Evolutionary conservation across 164 flowering plant species (phyloP).

Genomic region (Kalanchoe fedtschenkoi): DNA sequence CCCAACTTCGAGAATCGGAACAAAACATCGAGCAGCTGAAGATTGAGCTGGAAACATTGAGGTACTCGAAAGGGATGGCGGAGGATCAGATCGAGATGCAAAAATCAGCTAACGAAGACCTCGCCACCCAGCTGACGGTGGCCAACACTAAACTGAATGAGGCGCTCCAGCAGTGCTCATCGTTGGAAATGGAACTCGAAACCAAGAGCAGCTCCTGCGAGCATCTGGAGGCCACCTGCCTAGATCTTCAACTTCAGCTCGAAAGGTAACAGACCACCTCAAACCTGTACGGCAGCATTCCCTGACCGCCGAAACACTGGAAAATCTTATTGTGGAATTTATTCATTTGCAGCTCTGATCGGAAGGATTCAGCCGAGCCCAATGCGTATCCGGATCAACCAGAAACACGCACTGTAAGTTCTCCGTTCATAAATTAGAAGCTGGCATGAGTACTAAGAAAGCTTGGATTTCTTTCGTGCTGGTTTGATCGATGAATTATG

Average conservation of each 20-base stretch:
- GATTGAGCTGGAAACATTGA: slow-evolving; percentile 29
- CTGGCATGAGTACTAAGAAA: not conserved
- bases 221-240: slow-evolving; percentile 70
- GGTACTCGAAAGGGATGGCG: slow-evolving; percentile 30
- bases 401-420: slow-evolving; percentile 43
- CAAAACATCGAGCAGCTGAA: slow-evolving; percentile 25
- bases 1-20: slow-evolving; percentile 39
- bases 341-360: not conserved
- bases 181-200: slow-evolving; percentile 68
- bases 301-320: not conserved
- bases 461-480: not conserved
- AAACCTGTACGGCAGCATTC: not conserved
- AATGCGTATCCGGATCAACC: slow-evolving; percentile 20
- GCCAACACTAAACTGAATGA: slow-evolving; percentile 49
- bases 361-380: slow-evolving; percentile 20
- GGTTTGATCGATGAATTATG: not conserved
- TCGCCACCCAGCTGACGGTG: slow-evolving; percentile 61
- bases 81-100: slow-evolving; percentile 66
- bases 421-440: not conserved
- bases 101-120: slow-evolving; percentile 56
- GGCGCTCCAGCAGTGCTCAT: slow-evolving; percentile 47
- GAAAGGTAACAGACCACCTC: slow-evolving; percentile 42
- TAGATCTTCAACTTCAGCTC: slow-evolving; percentile 78
- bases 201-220: slow-evolving; percentile 54
- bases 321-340: not conserved